Conservation (phyloP, 495 filamentous ascomycete species). For the Apiosordaria backusii region DNA sequence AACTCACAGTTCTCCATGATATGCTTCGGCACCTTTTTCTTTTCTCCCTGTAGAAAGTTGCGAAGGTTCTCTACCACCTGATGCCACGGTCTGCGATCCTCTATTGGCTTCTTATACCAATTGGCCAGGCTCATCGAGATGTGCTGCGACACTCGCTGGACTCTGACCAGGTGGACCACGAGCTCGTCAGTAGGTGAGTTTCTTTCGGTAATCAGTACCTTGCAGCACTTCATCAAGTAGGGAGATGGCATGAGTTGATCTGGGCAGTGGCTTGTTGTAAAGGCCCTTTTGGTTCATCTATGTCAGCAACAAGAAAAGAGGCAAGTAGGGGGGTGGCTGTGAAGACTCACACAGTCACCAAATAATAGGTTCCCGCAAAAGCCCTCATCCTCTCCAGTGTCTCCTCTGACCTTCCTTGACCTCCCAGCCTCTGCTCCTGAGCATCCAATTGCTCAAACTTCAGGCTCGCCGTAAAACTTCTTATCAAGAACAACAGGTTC, state of each 20-base stretch:
- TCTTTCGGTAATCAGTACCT: conserved; percentile 19
- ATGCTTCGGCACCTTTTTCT: conserved; percentile 17
- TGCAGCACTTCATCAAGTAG: conserved; percentile 25
- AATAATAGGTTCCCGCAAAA: conserved; percentile 33
- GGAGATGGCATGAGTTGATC: conserved; percentile 32
- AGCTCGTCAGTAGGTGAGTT: conserved; percentile 27
- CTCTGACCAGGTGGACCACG: conserved; percentile 27
- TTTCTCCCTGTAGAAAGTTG: conserved; percentile 22
- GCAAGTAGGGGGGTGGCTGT: too few relatives aligned
- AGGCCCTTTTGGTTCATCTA: conserved; percentile 17
- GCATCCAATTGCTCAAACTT: conserved; percentile 11
- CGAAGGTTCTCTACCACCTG: conserved; percentile 20
- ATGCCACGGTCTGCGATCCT: not conserved
- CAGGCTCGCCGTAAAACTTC: conserved; percentile 25
- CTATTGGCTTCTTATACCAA: not conserved
- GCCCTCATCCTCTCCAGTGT: conserved; percentile 31
- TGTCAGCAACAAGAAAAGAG: not conserved
- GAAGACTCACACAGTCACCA: conserved; percentile 29
- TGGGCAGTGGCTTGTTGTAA: conserved; percentile 33
- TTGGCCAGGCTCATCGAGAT: conserved; percentile 16
- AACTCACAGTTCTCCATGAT: conserved; percentile 21
- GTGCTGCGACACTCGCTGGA: conserved; percentile 30
- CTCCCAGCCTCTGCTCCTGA: conserved; percentile 1
- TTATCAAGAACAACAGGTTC: conserved; percentile 30
- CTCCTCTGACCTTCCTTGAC: not conserved